A percentile compares a stretch with the other conserved stretches of the same genome.
Conservation (phyloP, 2,329 filamentous ascomycete genomes). For the Xylaria sp. region DNA sequence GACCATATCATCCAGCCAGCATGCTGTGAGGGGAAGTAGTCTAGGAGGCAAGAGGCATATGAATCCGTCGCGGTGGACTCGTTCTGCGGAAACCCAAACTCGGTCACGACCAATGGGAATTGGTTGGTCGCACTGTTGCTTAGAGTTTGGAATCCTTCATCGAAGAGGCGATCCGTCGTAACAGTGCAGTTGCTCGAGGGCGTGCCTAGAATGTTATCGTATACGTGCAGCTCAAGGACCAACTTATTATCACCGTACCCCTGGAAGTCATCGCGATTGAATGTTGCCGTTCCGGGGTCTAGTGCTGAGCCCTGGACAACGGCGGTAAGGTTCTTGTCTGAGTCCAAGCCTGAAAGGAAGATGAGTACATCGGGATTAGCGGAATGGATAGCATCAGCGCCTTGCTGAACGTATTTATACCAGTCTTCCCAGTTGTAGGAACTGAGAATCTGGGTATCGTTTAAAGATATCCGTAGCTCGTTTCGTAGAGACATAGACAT, state of each 20-base stretch:
- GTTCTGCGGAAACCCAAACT: constrained; percentile 65
- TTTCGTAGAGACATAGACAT: constrained; percentile 64
- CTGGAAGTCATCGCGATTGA: constrained; percentile 59
- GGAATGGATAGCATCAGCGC: constrained; percentile 62
- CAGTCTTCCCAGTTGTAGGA: constrained; percentile 67
- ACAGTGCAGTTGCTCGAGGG: constrained; percentile 57
- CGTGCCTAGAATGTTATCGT: constrained; percentile 57
- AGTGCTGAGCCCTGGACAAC: constrained; percentile 62
- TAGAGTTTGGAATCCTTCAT: constrained; percentile 64
- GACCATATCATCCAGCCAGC: constrained; percentile 69
- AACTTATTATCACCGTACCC: constrained; percentile 64
- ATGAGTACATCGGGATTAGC: constrained; percentile 64
- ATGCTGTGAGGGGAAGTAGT: constrained; percentile 60
- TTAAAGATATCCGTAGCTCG: constrained; percentile 59
- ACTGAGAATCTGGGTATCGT: constrained; percentile 45
- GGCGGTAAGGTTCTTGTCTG: constrained; percentile 63
- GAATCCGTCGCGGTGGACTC: constrained; percentile 56
- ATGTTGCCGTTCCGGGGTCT: constrained; percentile 57
- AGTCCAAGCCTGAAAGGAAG: constrained; percentile 68
- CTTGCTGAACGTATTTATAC: constrained; percentile 62
- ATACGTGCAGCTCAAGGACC: constrained; percentile 70
- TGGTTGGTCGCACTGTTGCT: constrained; percentile 52
- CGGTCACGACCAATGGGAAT: constrained; percentile 63
- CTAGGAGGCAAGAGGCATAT: constrained; percentile 63
- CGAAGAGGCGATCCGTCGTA: constrained; percentile 58